Evolutionary conservation across 805 yeast genomes (phyloP), one percentile per base, ranked within the genome.

Genomic region (Clavispora asparagi): DNA sequence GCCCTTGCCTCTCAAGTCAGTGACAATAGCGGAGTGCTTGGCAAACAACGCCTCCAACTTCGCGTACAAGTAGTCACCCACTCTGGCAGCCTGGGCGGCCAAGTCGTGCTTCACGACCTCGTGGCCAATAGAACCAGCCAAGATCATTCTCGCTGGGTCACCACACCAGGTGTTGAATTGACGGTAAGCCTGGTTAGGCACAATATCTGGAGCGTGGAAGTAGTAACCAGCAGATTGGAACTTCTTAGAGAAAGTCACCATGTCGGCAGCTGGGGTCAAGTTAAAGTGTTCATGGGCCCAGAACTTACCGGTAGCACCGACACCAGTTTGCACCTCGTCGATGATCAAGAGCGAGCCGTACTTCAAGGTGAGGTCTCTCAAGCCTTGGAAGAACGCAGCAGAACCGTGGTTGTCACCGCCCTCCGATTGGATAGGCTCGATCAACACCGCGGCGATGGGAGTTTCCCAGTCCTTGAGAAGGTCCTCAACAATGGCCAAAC

Each of bases 151-250:
- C 49, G 90, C 84, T 64, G 95, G 91, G 70, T 87, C 95, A 59
- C 95, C 95, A 71, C 92, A 85, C 95, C 95, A 87, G 48, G 95
- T 87, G 81, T 87, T 87, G 79, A 87, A 87, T 75, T 87, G 95
- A 67, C 95, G 81, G 77, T 84, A 87, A n/a, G 95, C 82, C 60
- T 68, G 65, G 67, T 81, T 75, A 60, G 95, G 95, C 56, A 83
- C 75, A 49, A 87, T 69, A 58, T 81, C 83, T 41, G 85, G 82
- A 68, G 83, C 80, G 58, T 79, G 81, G 81, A 82, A 87, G 77
- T 77, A 87, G 77, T 81, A 87, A 49, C 95, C 95, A 37, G 95
- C 95, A 45, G 90, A 77, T 73, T 87, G 95, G 77, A 86, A 85
- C 76, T 87, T 87, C 76, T 87, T 87, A 57, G 92, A 84, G 73